Base-by-base conservation (phyloP, 768 basidiomycete genomes). In the Amanita brunnescens region DNA sequence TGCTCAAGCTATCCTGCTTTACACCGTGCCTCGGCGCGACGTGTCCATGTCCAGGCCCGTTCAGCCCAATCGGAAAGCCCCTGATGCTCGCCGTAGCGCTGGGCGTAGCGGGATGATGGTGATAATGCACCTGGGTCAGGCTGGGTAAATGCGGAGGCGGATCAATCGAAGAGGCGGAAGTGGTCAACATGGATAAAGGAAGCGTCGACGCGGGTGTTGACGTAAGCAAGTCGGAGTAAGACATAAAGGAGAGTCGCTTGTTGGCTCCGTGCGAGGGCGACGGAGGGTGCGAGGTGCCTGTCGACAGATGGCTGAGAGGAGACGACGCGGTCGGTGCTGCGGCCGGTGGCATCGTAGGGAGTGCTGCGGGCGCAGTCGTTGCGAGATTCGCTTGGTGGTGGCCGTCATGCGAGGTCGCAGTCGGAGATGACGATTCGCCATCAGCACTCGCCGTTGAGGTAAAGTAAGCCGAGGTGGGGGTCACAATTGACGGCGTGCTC, bases 171-270 rank as follows among this genome's bases (percentile, higher is more conserved):
- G 74, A 66, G 0, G 79, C 77, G 1, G 81, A 77, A 0, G 79
- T 80, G 0, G 90, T 91, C 47, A 92, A 76, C 3, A 80, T 79
- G 0, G 81, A 81, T 2, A 95, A 77, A 1, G 89, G 78, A 37
- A 84, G 75, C 10, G 81, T 80, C 8, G 84, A 75, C 0, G 82
- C 72, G 0, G 92, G 92, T 0, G 88, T 81, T 0, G 84, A 86
- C 0, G 85, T 71, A 37, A 94, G 79, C 2, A 94, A 76, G 64
- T 94, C 91, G 23, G 84, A 78, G 65, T 93, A 93, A 3, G 90
- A 87, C 67, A 94, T 78, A 73, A 93, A 95, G 0, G 90, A 92
- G 9, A 91, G 78, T 2, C 89, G 83, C 58, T 91, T 90, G 24
- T 71, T 70, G 2, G 73, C 64, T 1, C 55, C 55, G 47, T 75